Conservation (phyloP, 2,329 filamentous ascomycete genomes). For the Aureobasidium pullulans region DNA sequence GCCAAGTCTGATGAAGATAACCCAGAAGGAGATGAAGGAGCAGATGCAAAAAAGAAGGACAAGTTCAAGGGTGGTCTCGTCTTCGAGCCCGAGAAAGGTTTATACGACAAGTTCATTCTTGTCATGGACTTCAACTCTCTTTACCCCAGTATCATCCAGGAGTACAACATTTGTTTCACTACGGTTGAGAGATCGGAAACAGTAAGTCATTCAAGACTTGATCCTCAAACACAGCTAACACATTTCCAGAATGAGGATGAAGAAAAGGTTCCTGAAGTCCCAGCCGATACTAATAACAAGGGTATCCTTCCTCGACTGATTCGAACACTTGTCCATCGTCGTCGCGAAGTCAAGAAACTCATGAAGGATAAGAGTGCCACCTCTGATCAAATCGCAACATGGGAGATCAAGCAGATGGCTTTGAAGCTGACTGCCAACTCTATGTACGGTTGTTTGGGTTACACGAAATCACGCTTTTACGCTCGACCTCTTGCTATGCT, state of each 20-base stretch:
- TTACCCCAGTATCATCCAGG: constrained; percentile 97
- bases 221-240: not conserved
- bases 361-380: constrained; percentile 94
- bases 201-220: constrained; percentile 24
- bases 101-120: constrained; percentile 96
- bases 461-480: constrained; percentile 95
- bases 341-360: constrained; percentile 85
- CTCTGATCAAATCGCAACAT: constrained; percentile 77
- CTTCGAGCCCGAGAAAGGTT: constrained; percentile 92
- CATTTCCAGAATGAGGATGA: constrained; percentile 56
- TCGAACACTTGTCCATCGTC: constrained; percentile 78
- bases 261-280: constrained; percentile 82
- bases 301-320: constrained; percentile 89
- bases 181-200: constrained; percentile 74
- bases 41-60: constrained; percentile 89
- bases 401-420: constrained; percentile 97
- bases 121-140: constrained; percentile 99
- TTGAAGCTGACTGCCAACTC: constrained; percentile 97
- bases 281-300: constrained; percentile 61
- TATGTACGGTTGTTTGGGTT: constrained; percentile 98
- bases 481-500: constrained; percentile 89
- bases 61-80: constrained; percentile 98
- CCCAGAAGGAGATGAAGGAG: constrained; percentile 57
- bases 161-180: constrained; percentile 99
- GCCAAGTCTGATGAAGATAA: constrained; percentile 63